Evolutionary conservation across 2,329 filamentous ascomycete species (phyloP).

Genomic region (Penicillium corylophilum): DNA sequence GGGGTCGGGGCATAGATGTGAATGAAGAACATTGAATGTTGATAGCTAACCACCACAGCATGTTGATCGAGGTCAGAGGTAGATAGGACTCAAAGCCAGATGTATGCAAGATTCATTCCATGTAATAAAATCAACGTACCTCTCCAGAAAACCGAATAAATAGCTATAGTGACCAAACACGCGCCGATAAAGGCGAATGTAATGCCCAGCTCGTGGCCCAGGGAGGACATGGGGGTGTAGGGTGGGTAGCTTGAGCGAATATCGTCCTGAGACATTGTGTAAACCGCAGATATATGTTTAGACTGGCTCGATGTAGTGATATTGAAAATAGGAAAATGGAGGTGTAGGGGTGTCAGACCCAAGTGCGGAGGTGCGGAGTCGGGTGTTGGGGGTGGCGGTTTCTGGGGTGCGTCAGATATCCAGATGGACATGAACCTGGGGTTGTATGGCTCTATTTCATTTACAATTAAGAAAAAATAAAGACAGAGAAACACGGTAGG

Average conservation of each 20-base stretch:
- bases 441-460: too few species aligned
- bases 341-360: not conserved
- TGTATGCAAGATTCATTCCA: not conserved
- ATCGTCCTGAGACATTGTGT: too few species aligned
- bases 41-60: not conserved
- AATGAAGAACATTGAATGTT: not conserved
- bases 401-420: not conserved
- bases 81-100: not conserved
- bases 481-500: too few species aligned
- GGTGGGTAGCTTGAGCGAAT: conserved; percentile 16
- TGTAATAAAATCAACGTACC: conserved; percentile 20
- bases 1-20: not conserved
- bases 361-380: conserved; percentile 6
- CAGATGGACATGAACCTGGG: too few species aligned
- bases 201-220: conserved; percentile 39
- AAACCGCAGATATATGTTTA: too few species aligned
- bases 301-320: too few species aligned
- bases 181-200: conserved; percentile 40
- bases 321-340: not conserved
- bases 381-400: conserved; percentile 5
- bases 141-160: conserved; percentile 38
- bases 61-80: not conserved
- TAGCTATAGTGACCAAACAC: conserved; percentile 32
- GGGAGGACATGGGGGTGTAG: conserved; percentile 30
- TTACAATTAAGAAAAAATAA: too few species aligned